Evolutionary conservation across 768 basidiomycete species (phyloP).

Genomic region (Mycena chlorophos): DNA sequence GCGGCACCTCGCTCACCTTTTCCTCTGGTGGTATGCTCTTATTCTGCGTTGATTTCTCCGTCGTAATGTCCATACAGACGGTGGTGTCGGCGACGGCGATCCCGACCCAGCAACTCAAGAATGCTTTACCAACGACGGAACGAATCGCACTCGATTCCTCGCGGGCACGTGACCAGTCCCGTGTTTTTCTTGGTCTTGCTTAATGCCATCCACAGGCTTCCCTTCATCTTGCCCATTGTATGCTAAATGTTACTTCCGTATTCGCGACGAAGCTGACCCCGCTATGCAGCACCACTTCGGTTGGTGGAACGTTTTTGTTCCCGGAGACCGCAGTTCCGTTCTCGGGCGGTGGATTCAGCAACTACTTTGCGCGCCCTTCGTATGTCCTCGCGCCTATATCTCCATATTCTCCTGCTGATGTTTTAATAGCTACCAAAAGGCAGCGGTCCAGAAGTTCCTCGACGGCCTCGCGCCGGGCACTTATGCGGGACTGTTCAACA

Average conservation of each 20-base stretch:
- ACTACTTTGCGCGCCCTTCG: conserved; percentile 37
- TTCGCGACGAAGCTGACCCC: neutral
- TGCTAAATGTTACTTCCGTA: neutral
- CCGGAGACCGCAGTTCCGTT: conserved; percentile 19
- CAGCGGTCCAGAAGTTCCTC: conserved; percentile 31
- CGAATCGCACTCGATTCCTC: conserved; percentile 30
- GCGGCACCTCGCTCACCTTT: conserved; percentile 51
- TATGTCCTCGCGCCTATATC: neutral
- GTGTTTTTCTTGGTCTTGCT: conserved; percentile 8
- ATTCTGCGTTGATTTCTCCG: conserved; percentile 30
- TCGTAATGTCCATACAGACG: conserved; percentile 45
- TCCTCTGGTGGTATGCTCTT: conserved; percentile 53
- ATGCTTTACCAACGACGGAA: conserved; percentile 51
- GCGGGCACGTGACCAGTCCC: neutral
- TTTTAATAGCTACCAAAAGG: conserved; percentile 42
- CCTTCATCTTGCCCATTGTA: conserved; percentile 23
- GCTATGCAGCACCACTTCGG: conserved; percentile 18
- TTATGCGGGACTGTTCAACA: conserved; percentile 31
- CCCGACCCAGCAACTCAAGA: conserved; percentile 38
- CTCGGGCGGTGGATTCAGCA: conserved; percentile 44
- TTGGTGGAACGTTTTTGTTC: conserved; percentile 20
- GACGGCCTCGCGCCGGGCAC: conserved; percentile 24
- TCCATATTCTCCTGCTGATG: neutral
- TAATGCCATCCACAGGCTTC: conserved; percentile 19
- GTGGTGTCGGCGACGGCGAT: conserved; percentile 53